A percentile compares a stretch with the other conserved stretches of the same genome.
These are phyloP conservation scores for Periconia sp. DNA, from an alignment of 2,329 filamentous ascomycete genomes.

Conservation along the genomic window DNA sequence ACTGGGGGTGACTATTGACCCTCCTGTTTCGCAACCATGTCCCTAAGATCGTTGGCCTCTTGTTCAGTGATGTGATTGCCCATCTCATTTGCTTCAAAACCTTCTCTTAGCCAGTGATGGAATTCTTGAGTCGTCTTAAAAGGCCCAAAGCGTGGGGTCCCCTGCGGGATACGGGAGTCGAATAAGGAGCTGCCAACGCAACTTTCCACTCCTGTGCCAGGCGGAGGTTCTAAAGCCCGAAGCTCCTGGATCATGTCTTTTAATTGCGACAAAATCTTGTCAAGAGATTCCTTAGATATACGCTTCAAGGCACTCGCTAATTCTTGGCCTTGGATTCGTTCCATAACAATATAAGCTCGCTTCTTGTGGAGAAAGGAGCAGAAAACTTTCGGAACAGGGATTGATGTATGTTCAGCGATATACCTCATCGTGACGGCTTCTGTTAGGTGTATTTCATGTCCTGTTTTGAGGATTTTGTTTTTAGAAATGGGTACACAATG, in stretches of 20 bases:
- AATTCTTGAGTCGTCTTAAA: constrained; percentile 45
- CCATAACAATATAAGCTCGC: constrained; percentile 56
- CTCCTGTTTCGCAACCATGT: constrained; percentile 42
- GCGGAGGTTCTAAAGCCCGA: constrained; percentile 20
- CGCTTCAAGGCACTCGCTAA: constrained; percentile 24
- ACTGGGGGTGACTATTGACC: constrained; percentile 44
- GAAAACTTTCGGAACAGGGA: constrained; percentile 55
- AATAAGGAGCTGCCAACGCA: too few species aligned
- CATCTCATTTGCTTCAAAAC: constrained; percentile 25
- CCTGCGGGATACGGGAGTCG: constrained; percentile 31
- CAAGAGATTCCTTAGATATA: constrained; percentile 15
- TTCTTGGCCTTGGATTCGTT: constrained; percentile 38
- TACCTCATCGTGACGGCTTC: constrained; percentile 53
- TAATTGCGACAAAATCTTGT: too few species aligned
- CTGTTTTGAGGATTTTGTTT: too few species aligned
- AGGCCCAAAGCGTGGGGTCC: constrained; percentile 34
- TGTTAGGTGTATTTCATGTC: too few species aligned
- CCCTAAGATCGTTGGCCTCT: constrained; percentile 40
- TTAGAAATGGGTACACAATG: too few species aligned
- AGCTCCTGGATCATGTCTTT: too few species aligned
- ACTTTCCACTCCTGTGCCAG: constrained; percentile 19
- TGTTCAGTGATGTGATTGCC: constrained; percentile 13
- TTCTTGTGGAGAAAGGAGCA: constrained; percentile 51
- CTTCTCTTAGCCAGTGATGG: constrained; percentile 43
- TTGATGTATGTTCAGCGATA: constrained; percentile 48